These are phyloP conservation scores for Umbelopsis ramanniana DNA, from an alignment of 192 early-diverging fungal genomes.

Conservation along the genomic window DNA sequence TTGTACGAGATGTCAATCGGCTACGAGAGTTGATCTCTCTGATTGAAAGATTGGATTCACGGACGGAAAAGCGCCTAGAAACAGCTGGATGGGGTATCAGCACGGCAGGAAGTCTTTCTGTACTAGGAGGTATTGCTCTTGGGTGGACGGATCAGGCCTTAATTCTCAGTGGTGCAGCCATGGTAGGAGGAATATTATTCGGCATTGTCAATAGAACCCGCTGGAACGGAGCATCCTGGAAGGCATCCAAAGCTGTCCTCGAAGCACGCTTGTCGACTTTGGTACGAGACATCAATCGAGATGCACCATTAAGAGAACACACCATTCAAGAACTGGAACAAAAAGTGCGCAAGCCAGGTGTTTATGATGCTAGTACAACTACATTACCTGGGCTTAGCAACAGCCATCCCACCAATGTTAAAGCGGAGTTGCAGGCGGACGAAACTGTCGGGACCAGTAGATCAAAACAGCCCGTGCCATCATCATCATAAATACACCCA, in stretches of 20 bases:
- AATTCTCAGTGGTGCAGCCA: neutral
- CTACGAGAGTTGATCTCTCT: conserved; percentile 46
- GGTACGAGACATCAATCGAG: neutral
- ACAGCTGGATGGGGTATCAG: conserved; percentile 44
- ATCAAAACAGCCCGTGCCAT: too few relatives aligned
- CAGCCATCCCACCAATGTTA: too few relatives aligned
- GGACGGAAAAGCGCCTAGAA: conserved; percentile 47
- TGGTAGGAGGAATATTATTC: conserved; percentile 11
- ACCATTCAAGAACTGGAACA: conserved; percentile 1
- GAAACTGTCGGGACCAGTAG: too few relatives aligned
- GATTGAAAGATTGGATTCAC: conserved; percentile 48
- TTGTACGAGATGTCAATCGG: conserved; percentile 38
- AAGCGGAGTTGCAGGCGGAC: too few relatives aligned
- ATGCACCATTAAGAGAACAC: neutral
- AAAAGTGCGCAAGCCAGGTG: neutral
- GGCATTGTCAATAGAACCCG: conserved; percentile 6
- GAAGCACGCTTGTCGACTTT: neutral
- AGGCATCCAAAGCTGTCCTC: conserved; percentile 3
- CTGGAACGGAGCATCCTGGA: conserved; percentile 19
- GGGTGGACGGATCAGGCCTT: conserved; percentile 40
- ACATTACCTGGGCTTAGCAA: too few relatives aligned
- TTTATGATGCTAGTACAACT: neutral
- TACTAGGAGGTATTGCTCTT: conserved; percentile 45
- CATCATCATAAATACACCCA: too few relatives aligned
- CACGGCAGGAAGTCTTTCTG: conserved; percentile 50